Evolutionary conservation across 805 yeast species (phyloP).

Genomic region (Ogataea nakhonphanomensis): DNA sequence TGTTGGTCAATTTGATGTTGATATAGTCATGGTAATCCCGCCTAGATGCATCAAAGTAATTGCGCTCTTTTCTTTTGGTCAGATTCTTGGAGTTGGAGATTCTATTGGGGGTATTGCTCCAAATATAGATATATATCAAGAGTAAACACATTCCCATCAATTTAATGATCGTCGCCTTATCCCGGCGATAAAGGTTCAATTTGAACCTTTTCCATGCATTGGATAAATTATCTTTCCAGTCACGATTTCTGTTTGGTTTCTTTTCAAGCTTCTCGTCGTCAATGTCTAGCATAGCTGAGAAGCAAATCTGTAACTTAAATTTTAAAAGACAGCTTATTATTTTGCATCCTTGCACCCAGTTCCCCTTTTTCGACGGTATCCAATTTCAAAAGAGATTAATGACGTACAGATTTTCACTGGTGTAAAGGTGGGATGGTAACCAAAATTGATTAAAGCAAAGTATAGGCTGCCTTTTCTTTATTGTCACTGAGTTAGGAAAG

Average conservation of each 20-base stretch:
- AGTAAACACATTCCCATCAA: constrained; percentile 2
- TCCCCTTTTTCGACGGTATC: neutral
- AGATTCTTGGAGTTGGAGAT: neutral
- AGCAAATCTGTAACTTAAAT: neutral
- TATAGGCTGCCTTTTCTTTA: constrained; percentile 1
- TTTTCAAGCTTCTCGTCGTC: constrained; percentile 22
- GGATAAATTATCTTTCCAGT: constrained; percentile 5
- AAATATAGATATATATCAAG: neutral
- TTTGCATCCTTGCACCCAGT: constrained; percentile 1
- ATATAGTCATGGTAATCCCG: constrained; percentile 23
- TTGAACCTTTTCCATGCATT: constrained; percentile 11
- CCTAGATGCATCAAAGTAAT: constrained; percentile 18
- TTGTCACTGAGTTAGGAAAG: neutral
- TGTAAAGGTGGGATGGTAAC: constrained; percentile 2
- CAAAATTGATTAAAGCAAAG: constrained; percentile 1
- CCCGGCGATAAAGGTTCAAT: constrained; percentile 9
- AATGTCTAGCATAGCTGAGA: constrained; percentile 8
- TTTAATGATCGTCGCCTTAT: constrained; percentile 8
- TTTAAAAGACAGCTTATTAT: constrained; percentile 9
- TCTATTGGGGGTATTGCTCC: constrained; percentile 1
- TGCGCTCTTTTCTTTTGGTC: constrained; percentile 12
- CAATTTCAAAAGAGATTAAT: neutral
- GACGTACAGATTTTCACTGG: constrained; percentile 1
- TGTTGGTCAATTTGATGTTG: constrained; percentile 22
- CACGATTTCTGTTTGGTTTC: constrained; percentile 12